Conservation (phyloP, 257 asterid species). For the Solanum infundibuliforme region DNA sequence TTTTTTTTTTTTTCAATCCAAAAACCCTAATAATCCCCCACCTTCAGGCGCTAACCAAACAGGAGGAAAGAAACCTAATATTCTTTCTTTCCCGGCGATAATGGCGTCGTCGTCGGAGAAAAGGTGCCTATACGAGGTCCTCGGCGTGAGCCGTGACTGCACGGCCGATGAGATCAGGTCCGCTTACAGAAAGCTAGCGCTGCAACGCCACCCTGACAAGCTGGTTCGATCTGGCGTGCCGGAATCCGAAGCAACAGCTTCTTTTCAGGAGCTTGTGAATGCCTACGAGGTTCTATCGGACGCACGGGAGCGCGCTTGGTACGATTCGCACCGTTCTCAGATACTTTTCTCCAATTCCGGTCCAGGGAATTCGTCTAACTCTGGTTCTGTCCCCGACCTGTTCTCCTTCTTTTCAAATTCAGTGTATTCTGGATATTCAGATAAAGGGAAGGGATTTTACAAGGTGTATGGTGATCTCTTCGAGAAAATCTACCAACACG, state of each 20-base stretch:
- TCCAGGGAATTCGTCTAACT: constrained; percentile 15
- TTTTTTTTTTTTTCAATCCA: background rate
- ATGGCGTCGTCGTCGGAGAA: constrained; percentile 70
- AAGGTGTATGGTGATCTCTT: constrained; percentile 74
- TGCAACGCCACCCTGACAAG: constrained; percentile 99
- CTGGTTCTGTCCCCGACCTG: constrained; percentile 49
- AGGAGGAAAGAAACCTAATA: background rate
- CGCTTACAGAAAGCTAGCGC: constrained; percentile 77
- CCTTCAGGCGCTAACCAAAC: background rate
- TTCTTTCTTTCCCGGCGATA: background rate
- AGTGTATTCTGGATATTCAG: constrained; percentile 70
- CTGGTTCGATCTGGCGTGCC: constrained; percentile 66
- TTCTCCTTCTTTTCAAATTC: constrained; percentile 77
- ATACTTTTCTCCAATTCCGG: constrained; percentile 49
- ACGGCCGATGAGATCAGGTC: constrained; percentile 79
- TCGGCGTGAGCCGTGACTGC: constrained; percentile 56
- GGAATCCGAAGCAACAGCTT: constrained; percentile 84
- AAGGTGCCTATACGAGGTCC: constrained; percentile 89
- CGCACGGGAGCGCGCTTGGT: constrained; percentile 83
- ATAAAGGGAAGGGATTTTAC: constrained; percentile 74
- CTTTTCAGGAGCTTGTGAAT: constrained; percentile 87
- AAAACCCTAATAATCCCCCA: background rate
- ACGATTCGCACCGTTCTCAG: constrained; percentile 90
- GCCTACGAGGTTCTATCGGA: constrained; percentile 94
- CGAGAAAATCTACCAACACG: constrained; percentile 56